These are phyloP conservation scores for Penicillium egyptiacum DNA, from an alignment of 495 filamentous ascomycete genomes.

Conservation along the genomic window DNA sequence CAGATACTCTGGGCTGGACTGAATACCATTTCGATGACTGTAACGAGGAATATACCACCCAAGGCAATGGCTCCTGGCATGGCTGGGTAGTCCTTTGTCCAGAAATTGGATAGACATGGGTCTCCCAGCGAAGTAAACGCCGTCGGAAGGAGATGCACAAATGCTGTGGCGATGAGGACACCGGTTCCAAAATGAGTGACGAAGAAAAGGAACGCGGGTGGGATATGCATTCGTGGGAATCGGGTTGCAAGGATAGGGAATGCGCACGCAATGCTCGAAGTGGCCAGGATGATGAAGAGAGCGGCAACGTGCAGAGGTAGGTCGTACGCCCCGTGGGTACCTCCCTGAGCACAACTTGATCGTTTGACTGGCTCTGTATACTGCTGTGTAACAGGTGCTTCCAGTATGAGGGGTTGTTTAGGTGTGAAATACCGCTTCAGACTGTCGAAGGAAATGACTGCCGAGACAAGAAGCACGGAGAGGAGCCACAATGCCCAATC, in stretches of 20 bases:
- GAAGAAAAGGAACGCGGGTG: slow-evolving; percentile 55
- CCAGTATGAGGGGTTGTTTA: background rate
- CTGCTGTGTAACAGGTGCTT: slow-evolving; percentile 2
- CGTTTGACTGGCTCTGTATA: slow-evolving; percentile 14
- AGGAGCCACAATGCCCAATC: slow-evolving; percentile 31
- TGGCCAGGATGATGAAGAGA: slow-evolving; percentile 62
- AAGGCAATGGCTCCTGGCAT: slow-evolving; percentile 71
- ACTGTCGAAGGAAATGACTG: slow-evolving; percentile 25
- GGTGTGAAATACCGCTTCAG: slow-evolving; percentile 14
- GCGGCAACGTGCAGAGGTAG: slow-evolving; percentile 64
- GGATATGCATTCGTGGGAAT: slow-evolving; percentile 38
- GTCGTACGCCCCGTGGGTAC: slow-evolving; percentile 47
- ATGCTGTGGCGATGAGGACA: slow-evolving; percentile 81
- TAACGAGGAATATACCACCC: slow-evolving; percentile 64
- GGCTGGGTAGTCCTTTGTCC: slow-evolving; percentile 65
- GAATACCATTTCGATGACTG: slow-evolving; percentile 70
- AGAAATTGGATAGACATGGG: slow-evolving; percentile 66
- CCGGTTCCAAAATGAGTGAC: slow-evolving; percentile 79
- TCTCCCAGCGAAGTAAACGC: slow-evolving; percentile 71
- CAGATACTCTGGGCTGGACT: slow-evolving; percentile 35
- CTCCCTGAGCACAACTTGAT: slow-evolving; percentile 29
- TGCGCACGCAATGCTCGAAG: slow-evolving; percentile 56
- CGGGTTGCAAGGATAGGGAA: slow-evolving; percentile 44
- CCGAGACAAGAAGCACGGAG: slow-evolving; percentile 30
- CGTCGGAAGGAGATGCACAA: slow-evolving; percentile 75